Conservation (phyloP, 1,284 basidiomycete genomes). For the Trametes polyzona region DNA sequence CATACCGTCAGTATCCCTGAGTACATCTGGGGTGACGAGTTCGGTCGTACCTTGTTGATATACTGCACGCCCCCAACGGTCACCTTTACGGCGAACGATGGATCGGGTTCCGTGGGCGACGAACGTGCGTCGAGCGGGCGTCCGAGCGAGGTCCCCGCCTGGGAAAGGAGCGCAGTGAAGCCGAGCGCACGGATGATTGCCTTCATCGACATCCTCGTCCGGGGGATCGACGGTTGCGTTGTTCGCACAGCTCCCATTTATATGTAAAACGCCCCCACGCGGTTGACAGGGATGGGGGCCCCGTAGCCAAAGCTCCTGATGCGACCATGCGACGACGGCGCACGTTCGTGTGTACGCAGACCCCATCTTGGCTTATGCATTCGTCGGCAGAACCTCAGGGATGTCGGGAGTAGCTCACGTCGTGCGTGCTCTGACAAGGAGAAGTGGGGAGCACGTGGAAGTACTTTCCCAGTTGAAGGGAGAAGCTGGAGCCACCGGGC, state of each 20-base stretch:
- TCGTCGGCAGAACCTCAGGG: not conserved
- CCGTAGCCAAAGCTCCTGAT: not conserved
- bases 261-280: not conserved
- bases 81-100: conserved; percentile 25
- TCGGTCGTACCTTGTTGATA: conserved; percentile 34
- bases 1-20: conserved; percentile 1
- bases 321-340: not conserved
- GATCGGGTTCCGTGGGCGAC: conserved; percentile 25
- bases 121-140: not conserved
- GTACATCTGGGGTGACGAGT: not conserved
- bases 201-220: not conserved
- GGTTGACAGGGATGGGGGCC: not conserved
- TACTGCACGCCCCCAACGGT: conserved; percentile 31
- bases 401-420: not conserved
- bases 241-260: not conserved
- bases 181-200: conserved; percentile 3
- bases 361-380: not conserved
- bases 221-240: not conserved
- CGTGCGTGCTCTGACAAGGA: not conserved
- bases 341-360: conserved; percentile 4
- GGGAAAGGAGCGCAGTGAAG: conserved; percentile 6
- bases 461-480: no score
- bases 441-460: not conserved
- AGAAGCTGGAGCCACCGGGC: no score
- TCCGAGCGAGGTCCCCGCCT: conserved; percentile 3